Evolutionary conservation across 495 filamentous ascomycete genomes (phyloP).

Genomic region (Xylaria acuta): DNA sequence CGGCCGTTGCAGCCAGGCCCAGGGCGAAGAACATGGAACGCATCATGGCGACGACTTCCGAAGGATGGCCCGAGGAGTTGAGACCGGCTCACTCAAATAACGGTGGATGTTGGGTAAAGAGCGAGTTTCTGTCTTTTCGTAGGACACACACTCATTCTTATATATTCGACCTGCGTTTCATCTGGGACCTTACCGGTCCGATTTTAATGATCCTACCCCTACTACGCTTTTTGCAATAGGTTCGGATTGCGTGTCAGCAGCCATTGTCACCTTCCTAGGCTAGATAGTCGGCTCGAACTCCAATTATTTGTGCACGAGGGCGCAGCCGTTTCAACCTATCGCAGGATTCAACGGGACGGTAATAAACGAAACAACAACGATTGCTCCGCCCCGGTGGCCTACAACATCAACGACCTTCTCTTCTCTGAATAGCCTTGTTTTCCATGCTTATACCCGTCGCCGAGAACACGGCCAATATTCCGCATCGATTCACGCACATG

Average conservation of each 20-base stretch:
- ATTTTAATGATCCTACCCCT: background rate
- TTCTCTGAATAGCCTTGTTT: constrained; percentile 15
- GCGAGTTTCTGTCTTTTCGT: background rate
- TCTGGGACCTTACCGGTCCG: background rate
- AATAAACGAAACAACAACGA: background rate
- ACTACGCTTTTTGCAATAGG: background rate
- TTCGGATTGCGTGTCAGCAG: background rate
- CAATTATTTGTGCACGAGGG: constrained; percentile 3
- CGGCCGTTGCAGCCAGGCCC: constrained; percentile 15
- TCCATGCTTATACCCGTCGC: background rate
- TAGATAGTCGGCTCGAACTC: background rate
- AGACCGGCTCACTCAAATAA: constrained; percentile 9
- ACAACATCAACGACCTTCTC: constrained; percentile 3
- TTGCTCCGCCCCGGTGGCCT: background rate
- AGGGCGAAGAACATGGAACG: constrained; percentile 1
- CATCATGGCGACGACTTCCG: constrained; percentile 1
- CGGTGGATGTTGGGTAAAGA: background rate
- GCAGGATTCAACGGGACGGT: background rate
- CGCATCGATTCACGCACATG: background rate
- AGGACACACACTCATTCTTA: background rate
- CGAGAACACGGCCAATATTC: constrained; percentile 16
- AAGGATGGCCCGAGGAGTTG: background rate
- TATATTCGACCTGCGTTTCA: background rate
- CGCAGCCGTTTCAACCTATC: background rate
- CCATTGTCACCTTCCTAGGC: constrained; percentile 1